These are phyloP conservation scores for Phytophthora citricola DNA, from an alignment of 352 stramenopile genomes.

Conservation along the genomic window DNA sequence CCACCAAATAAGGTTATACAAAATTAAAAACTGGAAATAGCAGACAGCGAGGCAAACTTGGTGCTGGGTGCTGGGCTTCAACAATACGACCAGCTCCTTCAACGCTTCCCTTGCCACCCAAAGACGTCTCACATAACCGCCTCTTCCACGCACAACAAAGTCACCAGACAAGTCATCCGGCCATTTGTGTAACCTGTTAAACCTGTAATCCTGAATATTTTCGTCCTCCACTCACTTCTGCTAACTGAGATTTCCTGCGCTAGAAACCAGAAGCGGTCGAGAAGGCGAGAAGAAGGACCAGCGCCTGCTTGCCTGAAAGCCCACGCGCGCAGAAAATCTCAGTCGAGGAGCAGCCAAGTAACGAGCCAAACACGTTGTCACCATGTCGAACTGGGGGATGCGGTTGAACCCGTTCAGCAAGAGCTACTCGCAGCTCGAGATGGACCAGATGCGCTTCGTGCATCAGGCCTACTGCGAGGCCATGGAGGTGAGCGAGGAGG, in stretches of 20 bases:
- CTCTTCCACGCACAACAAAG: constrained; percentile 18
- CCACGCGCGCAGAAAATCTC: constrained; percentile 6
- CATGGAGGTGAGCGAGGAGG: constrained; percentile 84
- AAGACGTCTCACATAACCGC: background rate
- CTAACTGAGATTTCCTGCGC: constrained; percentile 32
- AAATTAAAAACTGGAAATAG: background rate
- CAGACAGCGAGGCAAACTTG: too few species aligned
- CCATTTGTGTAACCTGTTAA: constrained; percentile 5
- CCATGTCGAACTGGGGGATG: constrained; percentile 85
- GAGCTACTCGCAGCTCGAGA: constrained; percentile 87
- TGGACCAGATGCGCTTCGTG: constrained; percentile 87
- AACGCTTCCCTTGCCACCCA: constrained; percentile 1
- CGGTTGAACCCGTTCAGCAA: constrained; percentile 82
- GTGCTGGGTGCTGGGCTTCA: too few species aligned
- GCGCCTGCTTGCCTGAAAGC: background rate
- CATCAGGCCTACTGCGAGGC: constrained; percentile 88
- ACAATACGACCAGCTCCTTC: too few species aligned
- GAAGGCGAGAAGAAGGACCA: constrained; percentile 29
- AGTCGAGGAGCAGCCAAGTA: constrained; percentile 9
- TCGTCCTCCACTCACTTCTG: background rate
- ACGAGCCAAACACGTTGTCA: background rate
- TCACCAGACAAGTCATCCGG: background rate
- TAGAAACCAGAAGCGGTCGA: constrained; percentile 26
- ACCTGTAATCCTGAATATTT: constrained; percentile 13
- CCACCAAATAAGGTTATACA: background rate